Conservation (phyloP, 495 filamentous ascomycete species). For the Hypoxylon subgilvum region DNA sequence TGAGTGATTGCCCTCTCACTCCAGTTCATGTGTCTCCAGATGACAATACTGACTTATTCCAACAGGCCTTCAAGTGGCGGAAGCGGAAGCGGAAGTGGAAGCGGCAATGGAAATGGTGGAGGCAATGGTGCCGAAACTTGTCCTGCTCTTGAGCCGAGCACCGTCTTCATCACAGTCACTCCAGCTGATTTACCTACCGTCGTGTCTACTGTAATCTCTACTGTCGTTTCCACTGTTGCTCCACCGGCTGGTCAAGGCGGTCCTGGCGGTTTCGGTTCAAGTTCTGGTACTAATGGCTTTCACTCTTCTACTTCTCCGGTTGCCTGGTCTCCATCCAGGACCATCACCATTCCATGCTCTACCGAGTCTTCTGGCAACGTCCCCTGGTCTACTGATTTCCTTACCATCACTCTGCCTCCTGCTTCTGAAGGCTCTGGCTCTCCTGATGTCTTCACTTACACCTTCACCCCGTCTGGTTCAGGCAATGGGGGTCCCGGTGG, state of each 20-base stretch:
- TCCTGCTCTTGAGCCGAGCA: constrained; percentile 36
- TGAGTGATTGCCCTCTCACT: constrained; percentile 15
- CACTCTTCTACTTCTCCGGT: constrained; percentile 22
- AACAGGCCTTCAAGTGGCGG: constrained; percentile 15
- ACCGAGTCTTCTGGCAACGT: constrained; percentile 20
- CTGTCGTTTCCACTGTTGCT: constrained; percentile 34
- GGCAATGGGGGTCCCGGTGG: constrained; percentile 24
- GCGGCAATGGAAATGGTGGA: neutral
- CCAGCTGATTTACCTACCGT: constrained; percentile 32
- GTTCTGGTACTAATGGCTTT: constrained; percentile 22
- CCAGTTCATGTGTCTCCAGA: neutral
- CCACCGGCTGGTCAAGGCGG: constrained; percentile 24
- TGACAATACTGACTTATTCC: constrained; percentile 12
- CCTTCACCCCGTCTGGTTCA: constrained; percentile 6
- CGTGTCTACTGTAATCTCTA: constrained; percentile 40
- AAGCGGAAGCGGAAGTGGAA: neutral
- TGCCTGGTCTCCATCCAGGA: constrained; percentile 34
- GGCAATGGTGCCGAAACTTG: constrained; percentile 32
- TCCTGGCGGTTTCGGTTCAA: constrained; percentile 26
- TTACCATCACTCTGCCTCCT: constrained; percentile 40
- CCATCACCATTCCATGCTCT: constrained; percentile 28
- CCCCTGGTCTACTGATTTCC: constrained; percentile 38
- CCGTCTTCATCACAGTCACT: constrained; percentile 47
- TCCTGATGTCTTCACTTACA: constrained; percentile 35
- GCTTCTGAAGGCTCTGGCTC: constrained; percentile 20